Evolutionary conservation across 2,329 filamentous ascomycete species (phyloP), one percentile per base, ranked within the genome.

Genomic region (Phaeosphaeriaceae sp.): DNA sequence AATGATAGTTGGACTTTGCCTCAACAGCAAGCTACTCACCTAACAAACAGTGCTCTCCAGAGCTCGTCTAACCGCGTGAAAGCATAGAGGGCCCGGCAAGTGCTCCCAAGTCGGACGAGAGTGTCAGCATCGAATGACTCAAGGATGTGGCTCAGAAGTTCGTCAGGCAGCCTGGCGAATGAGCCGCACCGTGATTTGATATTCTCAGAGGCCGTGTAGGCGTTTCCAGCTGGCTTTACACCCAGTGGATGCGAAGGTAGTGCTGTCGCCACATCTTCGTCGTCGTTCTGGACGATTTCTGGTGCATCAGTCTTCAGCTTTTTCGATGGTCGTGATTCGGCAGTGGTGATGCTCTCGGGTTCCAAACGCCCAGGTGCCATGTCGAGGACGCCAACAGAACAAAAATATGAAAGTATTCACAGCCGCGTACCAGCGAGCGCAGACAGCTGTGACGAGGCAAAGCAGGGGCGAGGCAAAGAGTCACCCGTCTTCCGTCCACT

Each of bases 211-310:
- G 86, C 82, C 20, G 88, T 87, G 45, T 94, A 85, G 49, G 89
- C 88, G 80, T 99, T 98, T 40, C 94, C 95, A 60, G 90, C 85
- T 1, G 95, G 94, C 73, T 93, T 95, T 63, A 98, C 84, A 31
- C 90, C 90, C 48, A 97, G 82, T 40, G 92, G 92, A 81, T 98
- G 94, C 41, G 84, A 82, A 51, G 90, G 90, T 53, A 96, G 89
- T 46, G 86, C 85, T 64, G 83, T 79, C 72, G 82, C 81, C 76
- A 74, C 71, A 65, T 76, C 72, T 21, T 67, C 69, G 46, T 70
- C 65, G 63, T 72, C 65, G 44, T 54, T 47, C 19, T 62, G 56
- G 41, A 62, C 51, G 44, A 61, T 60, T 31, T 66, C 62, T 56
- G 60, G 62, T 47, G 67, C 56, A 19, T 70, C 68, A 24, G 67